Evolutionary conservation across 2,329 filamentous ascomycete genomes (phyloP), one percentile per base, ranked within the genome.

Genomic region (Teratosphaeria gauchensis): DNA sequence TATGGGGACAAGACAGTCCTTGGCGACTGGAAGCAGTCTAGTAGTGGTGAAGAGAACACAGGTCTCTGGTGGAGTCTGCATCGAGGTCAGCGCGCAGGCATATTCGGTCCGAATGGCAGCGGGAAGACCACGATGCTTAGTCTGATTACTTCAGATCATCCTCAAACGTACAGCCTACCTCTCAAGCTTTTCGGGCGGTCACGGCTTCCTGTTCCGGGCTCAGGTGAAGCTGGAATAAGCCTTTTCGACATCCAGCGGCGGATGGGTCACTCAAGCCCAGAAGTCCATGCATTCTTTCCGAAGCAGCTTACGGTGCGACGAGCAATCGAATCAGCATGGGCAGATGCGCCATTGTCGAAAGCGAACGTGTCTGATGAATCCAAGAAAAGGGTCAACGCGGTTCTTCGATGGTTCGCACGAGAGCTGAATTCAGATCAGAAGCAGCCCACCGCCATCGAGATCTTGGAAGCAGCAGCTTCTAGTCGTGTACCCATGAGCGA

Each of bases 41-140:
- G 80, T 12, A 65, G 82, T 3, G 82, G 82, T 0, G 66, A 76
- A 53, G 64, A 74, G 19, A 58, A 53, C 30, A 21, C 62, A 31
- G 92, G 92, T 0, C 77, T 97, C 5, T 81, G 87, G 69, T 96
- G 94, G 90, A 89, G 82, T 0, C 86, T 97, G 28, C 83, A 85
- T 46, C 83, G 87, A 56, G 92, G 92, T 28, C 85, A 96, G 71
- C 84, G 92, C 62, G 96, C 91, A 88, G 92, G 89, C 2, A 83
- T 97, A 19, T 94, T 99, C 69, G 94, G 94, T 0, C 88, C 92
- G 33, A 97, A 99, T 66, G 94, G 82, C 28, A 96, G 90, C 0
- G 94, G 94, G 19, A 99, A 99, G 77, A 99, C 94, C 0, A 99
- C 94, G 0, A 81, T 99, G 46, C 82, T 97, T 31, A 94, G 91